Percentiles rank a stretch among this genome's conserved stretches.
These are phyloP conservation scores for Jamesozyma spencerorum DNA, from an alignment of 805 yeast species.

Conservation along the genomic window DNA sequence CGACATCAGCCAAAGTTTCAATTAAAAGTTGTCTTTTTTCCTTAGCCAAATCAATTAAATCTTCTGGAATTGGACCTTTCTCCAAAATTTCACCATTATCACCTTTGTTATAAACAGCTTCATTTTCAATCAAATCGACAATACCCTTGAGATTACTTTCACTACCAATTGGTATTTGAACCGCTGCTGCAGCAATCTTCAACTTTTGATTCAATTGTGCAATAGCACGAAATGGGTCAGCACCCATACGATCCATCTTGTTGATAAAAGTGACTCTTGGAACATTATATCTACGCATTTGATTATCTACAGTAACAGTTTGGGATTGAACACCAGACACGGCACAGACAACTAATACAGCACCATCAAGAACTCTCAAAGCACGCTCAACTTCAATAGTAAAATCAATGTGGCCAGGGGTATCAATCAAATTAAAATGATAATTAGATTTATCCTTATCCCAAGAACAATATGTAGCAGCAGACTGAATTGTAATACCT, in stretches of 20 bases:
- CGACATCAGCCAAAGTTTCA: conserved; percentile 95
- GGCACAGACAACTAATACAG: conserved; percentile 96
- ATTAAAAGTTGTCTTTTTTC: conserved; percentile 80
- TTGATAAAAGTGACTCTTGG: conserved; percentile 94
- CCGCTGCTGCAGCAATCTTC: conserved; percentile 91
- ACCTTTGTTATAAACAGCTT: conserved; percentile 84
- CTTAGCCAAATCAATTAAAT: conserved; percentile 71
- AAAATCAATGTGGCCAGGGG: conserved; percentile 98
- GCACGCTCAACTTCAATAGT: conserved; percentile 99
- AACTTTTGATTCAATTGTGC: conserved; percentile 83
- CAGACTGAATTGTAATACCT: conserved; percentile 97
- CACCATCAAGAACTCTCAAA: conserved; percentile 95
- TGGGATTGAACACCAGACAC: conserved; percentile 98
- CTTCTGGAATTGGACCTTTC: conserved; percentile 63
- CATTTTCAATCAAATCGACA: conserved; percentile 83
- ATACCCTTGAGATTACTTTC: conserved; percentile 81
- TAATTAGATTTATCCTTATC: conserved; percentile 56
- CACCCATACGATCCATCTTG: conserved; percentile 99
- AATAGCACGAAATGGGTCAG: conserved; percentile 91
- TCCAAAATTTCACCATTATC: conserved; percentile 76
- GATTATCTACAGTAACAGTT: conserved; percentile 97
- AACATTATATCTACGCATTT: conserved; percentile 96
- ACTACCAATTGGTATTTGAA: conserved; percentile 95
- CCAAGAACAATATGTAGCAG: conserved; percentile 98
- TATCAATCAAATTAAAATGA: conserved; percentile 92